These are phyloP conservation scores for Alternaria dauci DNA, from an alignment of 2,329 filamentous ascomycete species.

Conservation along the genomic window DNA sequence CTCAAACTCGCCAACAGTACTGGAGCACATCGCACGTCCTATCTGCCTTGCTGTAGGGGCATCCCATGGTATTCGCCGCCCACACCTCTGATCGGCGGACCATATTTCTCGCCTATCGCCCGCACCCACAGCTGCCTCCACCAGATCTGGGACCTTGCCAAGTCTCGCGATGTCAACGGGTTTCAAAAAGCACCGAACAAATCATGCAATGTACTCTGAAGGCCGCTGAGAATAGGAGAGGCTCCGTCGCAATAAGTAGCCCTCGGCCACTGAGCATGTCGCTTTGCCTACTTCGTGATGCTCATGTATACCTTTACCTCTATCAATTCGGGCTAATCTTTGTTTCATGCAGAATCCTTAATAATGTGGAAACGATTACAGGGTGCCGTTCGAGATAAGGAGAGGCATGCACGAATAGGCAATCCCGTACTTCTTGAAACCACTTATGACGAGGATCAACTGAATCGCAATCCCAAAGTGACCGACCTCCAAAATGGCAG, in stretches of 20 bases:
- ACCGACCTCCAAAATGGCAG: slow-evolving; percentile 40
- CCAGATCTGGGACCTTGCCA: slow-evolving; percentile 2
- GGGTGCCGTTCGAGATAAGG: slow-evolving; percentile 53
- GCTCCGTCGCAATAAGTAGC: background rate
- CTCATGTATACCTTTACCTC: slow-evolving; percentile 15
- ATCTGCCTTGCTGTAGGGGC: background rate
- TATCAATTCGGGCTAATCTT: slow-evolving; percentile 31
- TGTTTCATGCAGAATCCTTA: slow-evolving; percentile 34
- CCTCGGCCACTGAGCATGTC: background rate
- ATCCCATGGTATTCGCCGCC: background rate
- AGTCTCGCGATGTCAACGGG: slow-evolving; percentile 4
- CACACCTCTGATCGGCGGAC: slow-evolving; percentile 10
- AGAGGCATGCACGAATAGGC: slow-evolving; percentile 51
- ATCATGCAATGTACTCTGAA: background rate
- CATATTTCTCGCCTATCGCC: slow-evolving; percentile 12
- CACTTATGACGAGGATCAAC: slow-evolving; percentile 56
- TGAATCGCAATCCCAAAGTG: slow-evolving; percentile 48
- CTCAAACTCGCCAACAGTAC: background rate
- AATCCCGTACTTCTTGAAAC: slow-evolving; percentile 57
- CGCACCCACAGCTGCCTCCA: background rate
- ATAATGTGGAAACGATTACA: slow-evolving; percentile 64
- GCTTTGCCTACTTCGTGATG: slow-evolving; percentile 10
- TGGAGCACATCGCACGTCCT: background rate
- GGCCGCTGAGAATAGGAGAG: background rate
- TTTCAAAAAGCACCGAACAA: background rate